phyloP scores from a whole-genome alignment of 306 rosid genomes.

The Acacia confusa region DNA sequence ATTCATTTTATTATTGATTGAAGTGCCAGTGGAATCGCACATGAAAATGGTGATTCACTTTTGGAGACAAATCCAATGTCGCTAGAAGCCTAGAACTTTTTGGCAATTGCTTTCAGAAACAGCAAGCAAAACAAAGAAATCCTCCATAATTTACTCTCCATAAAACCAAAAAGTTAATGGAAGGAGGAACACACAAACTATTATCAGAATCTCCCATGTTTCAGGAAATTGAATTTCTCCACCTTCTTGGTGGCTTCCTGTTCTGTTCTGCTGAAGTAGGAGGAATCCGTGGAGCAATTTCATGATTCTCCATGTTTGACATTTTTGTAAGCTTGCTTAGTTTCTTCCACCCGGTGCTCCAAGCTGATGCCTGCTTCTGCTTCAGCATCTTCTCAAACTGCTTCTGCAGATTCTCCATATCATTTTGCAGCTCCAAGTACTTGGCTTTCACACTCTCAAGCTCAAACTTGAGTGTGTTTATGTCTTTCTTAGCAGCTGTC shows the following conservation, averaged over 20 bases:
- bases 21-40: constrained; percentile 29
- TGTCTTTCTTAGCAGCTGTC: constrained; percentile 87
- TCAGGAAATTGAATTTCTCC: constrained; percentile 95
- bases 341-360: constrained; percentile 99
- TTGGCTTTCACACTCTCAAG: constrained; percentile 82
- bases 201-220: neutral
- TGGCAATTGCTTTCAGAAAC: constrained; percentile 18
- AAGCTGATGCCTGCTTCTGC: constrained; percentile 82
- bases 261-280: constrained; percentile 48
- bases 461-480: constrained; percentile 90
- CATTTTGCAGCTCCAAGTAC: constrained; percentile 82
- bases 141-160: constrained; percentile 34
- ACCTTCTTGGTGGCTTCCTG: constrained; percentile 72
- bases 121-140: neutral
- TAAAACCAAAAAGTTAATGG: neutral
- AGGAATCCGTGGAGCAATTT: constrained; percentile 46
- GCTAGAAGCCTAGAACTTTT: constrained; percentile 21
- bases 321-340: constrained; percentile 81
- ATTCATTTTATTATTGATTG: constrained; percentile 4
- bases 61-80: constrained; percentile 37
- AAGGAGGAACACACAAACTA: neutral
- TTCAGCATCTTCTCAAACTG: constrained; percentile 83
- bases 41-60: constrained; percentile 29
- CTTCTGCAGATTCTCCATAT: constrained; percentile 82
- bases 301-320: constrained; percentile 51